Evolutionary conservation across 2,329 filamentous ascomycete genomes (phyloP).

Genomic region (Botrytis cinerea): DNA sequence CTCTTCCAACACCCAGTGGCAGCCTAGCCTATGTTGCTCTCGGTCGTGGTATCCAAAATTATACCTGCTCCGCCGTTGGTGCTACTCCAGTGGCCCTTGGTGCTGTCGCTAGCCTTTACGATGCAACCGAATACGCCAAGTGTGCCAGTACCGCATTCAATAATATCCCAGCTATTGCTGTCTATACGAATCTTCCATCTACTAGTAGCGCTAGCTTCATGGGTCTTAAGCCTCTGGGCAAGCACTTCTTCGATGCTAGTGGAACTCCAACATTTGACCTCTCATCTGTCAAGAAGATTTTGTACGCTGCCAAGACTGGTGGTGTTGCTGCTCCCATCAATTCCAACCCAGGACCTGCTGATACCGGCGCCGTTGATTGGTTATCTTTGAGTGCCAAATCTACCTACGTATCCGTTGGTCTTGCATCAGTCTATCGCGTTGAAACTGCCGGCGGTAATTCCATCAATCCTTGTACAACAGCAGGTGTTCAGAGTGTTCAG

Average conservation of each 20-base stretch:
- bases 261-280: conserved; percentile 39
- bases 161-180: conserved; percentile 31
- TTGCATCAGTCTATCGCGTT: conserved; percentile 38
- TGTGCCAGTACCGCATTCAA: conserved; percentile 26
- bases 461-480: conserved; percentile 28
- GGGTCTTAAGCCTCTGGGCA: conserved; percentile 29
- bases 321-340: conserved; percentile 33
- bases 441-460: conserved; percentile 38
- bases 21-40: conserved; percentile 39
- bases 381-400: conserved; percentile 36
- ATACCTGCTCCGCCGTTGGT: conserved; percentile 36
- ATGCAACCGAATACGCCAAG: conserved; percentile 37
- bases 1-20: conserved; percentile 34
- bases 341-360: conserved; percentile 33
- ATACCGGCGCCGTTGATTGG: conserved; percentile 40
- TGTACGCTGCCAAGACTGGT: conserved; percentile 34
- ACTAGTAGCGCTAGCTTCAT: conserved; percentile 14
- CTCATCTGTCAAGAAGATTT: conserved; percentile 28
- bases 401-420: conserved; percentile 30
- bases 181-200: conserved; percentile 29
- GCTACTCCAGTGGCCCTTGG: conserved; percentile 34
- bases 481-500: conserved; percentile 29
- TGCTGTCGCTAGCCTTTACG: conserved; percentile 41
- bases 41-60: conserved; percentile 42
- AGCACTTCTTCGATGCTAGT: conserved; percentile 40